Conservation (phyloP, 2,329 filamentous ascomycete genomes). For the Fusarium mexicanum region DNA sequence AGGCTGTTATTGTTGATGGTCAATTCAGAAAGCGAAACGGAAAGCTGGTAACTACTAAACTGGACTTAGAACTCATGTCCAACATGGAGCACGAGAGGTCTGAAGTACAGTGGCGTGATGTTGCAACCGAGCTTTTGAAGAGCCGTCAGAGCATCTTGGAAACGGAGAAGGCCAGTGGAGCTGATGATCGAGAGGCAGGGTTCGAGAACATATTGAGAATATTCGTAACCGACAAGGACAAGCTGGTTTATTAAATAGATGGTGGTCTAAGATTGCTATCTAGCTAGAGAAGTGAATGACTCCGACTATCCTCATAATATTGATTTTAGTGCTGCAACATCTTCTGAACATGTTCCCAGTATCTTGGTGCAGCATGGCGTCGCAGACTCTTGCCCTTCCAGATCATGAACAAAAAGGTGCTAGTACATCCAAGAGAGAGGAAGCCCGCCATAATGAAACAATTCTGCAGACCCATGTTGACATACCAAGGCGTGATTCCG, state of each 20-base stretch:
- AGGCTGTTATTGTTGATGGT: slow-evolving; percentile 4
- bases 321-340: not conserved
- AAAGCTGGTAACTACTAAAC: not conserved
- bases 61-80: not conserved
- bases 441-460: not conserved
- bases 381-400: not conserved
- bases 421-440: not conserved
- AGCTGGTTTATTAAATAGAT: not conserved
- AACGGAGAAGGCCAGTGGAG: not conserved
- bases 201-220: not conserved
- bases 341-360: not conserved
- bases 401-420: not conserved
- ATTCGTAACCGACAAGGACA: not conserved
- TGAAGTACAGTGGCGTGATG: not conserved
- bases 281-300: not conserved
- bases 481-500: not conserved
- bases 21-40: slow-evolving; percentile 12
- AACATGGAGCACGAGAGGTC: not conserved
- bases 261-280: too few species aligned
- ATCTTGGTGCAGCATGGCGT: not conserved
- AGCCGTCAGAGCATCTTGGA: not conserved
- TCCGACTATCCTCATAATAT: too few species aligned
- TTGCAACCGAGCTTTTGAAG: not conserved
- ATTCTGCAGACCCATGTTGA: not conserved
- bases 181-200: not conserved